A percentile compares a stretch with the other conserved stretches of the same genome.
These are phyloP conservation scores for Alnus rubra DNA, from an alignment of 306 rosid species.

Conservation along the genomic window DNA sequence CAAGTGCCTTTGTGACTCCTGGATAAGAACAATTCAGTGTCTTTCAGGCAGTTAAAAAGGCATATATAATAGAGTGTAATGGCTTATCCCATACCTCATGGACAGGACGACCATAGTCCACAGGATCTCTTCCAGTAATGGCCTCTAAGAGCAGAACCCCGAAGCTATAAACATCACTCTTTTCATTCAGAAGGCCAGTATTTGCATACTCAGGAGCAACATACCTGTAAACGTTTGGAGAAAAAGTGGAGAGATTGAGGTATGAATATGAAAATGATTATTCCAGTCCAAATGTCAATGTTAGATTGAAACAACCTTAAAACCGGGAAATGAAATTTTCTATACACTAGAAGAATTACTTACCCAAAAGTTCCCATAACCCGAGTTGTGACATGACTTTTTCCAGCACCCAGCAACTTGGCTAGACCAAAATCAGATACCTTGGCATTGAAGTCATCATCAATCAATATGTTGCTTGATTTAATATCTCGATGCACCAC, in stretches of 20 bases:
- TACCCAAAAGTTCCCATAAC: conserved; percentile 99
- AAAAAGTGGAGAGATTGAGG: not conserved
- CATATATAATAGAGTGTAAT: conserved; percentile 8
- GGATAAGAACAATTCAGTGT: not conserved
- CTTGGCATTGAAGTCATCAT: conserved; percentile 88
- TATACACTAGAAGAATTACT: conserved; percentile 28
- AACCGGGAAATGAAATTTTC: conserved; percentile 7
- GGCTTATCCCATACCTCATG: conserved; percentile 58
- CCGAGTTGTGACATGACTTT: conserved; percentile 89
- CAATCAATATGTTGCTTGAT: conserved; percentile 91
- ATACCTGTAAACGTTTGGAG: conserved; percentile 47
- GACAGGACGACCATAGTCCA: conserved; percentile 80
- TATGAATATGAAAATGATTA: not conserved
- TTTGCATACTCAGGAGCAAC: conserved; percentile 97
- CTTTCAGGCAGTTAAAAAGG: not conserved
- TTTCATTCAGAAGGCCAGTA: conserved; percentile 85
- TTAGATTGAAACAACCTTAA: conserved; percentile 5
- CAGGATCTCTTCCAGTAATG: conserved; percentile 92
- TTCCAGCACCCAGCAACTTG: conserved; percentile 87
- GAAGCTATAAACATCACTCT: conserved; percentile 92
- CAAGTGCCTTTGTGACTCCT: conserved; percentile 10
- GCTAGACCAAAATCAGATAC: conserved; percentile 97
- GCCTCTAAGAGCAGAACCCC: conserved; percentile 87
- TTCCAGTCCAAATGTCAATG: not conserved
- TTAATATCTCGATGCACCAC: conserved; percentile 91